Evolutionary conservation across 2,329 filamentous ascomycete species (phyloP).

Genomic region (Fonsecaea monophora): DNA sequence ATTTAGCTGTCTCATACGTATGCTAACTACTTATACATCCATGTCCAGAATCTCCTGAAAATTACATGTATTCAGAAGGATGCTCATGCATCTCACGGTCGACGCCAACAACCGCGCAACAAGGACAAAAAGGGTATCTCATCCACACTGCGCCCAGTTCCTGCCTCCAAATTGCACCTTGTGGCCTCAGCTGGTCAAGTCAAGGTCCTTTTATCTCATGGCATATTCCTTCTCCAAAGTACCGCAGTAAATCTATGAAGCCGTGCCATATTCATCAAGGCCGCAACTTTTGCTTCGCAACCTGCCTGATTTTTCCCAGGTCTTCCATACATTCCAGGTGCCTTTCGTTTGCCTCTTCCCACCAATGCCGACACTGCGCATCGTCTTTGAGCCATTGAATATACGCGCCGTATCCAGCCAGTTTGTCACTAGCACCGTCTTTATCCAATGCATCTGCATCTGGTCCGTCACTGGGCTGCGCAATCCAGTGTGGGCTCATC

Average conservation of each 20-base stretch:
- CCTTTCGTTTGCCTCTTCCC: constrained; percentile 56
- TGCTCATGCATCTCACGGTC: background rate
- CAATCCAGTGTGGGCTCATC: constrained; percentile 58
- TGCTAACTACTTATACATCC: background rate
- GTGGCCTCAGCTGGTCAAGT: background rate
- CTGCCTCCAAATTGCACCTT: background rate
- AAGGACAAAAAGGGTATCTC: constrained; percentile 1
- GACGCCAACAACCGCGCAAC: background rate
- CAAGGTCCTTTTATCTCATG: background rate
- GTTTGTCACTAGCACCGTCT: constrained; percentile 33
- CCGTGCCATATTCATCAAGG: constrained; percentile 9
- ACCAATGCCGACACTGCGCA: constrained; percentile 53
- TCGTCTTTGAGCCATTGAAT: constrained; percentile 56
- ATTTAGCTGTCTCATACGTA: background rate
- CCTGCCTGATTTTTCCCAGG: constrained; percentile 47
- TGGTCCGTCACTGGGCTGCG: constrained; percentile 52
- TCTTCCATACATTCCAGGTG: constrained; percentile 53
- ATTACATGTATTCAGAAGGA: background rate
- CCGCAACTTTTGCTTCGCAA: constrained; percentile 27
- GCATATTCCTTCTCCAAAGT: background rate
- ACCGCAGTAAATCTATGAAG: background rate
- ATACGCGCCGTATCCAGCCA: constrained; percentile 54
- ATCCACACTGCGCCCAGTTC: background rate
- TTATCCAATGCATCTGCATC: constrained; percentile 30
- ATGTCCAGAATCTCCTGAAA: background rate